Conservation (phyloP, 176 grass and related monocot genomes). For the Chloris gayana region DNA sequence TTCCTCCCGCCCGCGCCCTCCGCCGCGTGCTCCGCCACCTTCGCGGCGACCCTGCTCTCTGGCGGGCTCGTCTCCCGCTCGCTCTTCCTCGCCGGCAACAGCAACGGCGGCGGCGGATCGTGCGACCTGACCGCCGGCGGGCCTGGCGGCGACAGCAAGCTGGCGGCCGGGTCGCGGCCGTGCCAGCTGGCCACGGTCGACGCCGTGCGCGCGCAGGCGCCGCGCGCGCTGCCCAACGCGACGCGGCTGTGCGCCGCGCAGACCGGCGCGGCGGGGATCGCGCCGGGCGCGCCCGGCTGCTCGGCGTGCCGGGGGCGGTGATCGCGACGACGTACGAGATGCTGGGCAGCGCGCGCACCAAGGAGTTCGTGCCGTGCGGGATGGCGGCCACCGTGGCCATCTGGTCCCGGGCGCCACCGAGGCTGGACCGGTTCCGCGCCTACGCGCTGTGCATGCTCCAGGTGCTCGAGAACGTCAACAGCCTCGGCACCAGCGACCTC, state of each 20-base stretch:
- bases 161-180: slow-evolving; percentile 39
- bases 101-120: slow-evolving; percentile 25
- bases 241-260: slow-evolving; percentile 50
- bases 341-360: slow-evolving; percentile 40
- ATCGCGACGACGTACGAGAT: slow-evolving; percentile 50
- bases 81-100: slow-evolving; percentile 36
- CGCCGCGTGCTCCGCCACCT: slow-evolving; percentile 46
- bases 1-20: slow-evolving; percentile 39
- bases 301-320: slow-evolving; percentile 54
- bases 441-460: slow-evolving; percentile 70
- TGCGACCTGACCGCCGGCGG: slow-evolving; percentile 50
- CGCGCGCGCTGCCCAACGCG: slow-evolving; percentile 45
- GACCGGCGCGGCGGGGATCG: not conserved
- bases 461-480: slow-evolving; percentile 70
- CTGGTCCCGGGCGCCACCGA: slow-evolving; percentile 50
- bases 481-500: slow-evolving; percentile 49
- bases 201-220: slow-evolving; percentile 32
- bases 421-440: slow-evolving; percentile 35
- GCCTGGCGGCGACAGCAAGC: not conserved
- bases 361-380: slow-evolving; percentile 77
- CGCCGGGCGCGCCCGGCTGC: slow-evolving; percentile 32
- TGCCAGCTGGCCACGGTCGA: slow-evolving; percentile 39
- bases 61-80: slow-evolving; percentile 43
- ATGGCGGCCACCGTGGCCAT: slow-evolving; percentile 60
- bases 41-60: slow-evolving; percentile 37